Evolutionary conservation across 2,329 filamentous ascomycete genomes (phyloP).

Genomic region (Colletotrichum sidae): DNA sequence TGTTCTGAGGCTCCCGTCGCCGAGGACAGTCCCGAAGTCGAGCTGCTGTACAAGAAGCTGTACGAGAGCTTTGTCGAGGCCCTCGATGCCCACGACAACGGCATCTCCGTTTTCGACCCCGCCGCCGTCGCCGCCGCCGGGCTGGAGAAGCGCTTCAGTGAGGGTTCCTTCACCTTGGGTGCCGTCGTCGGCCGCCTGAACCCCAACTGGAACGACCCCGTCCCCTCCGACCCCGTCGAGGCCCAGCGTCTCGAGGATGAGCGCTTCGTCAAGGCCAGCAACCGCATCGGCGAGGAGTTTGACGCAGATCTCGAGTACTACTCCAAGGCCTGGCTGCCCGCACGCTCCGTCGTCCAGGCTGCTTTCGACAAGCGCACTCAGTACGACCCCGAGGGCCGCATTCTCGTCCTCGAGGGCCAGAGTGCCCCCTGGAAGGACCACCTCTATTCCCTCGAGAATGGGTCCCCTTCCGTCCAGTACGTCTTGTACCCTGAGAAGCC

Average conservation of each 20-base stretch:
- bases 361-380: slow-evolving; percentile 78
- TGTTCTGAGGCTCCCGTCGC: slow-evolving; percentile 60
- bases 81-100: slow-evolving; percentile 97
- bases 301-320: slow-evolving; percentile 83
- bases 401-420: slow-evolving; percentile 82
- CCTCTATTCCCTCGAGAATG: slow-evolving; percentile 84
- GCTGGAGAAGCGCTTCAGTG: slow-evolving; percentile 84
- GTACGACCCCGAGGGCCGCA: slow-evolving; percentile 79
- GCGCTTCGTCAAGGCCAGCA: slow-evolving; percentile 81
- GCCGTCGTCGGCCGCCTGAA: slow-evolving; percentile 86
- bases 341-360: slow-evolving; percentile 79
- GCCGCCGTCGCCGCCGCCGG: slow-evolving; percentile 75
- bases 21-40: slow-evolving; percentile 74
- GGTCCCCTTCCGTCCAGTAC: slow-evolving; percentile 75
- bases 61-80: slow-evolving; percentile 96
- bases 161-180: slow-evolving; percentile 85
- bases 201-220: slow-evolving; percentile 80
- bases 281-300: slow-evolving; percentile 91
- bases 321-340: slow-evolving; percentile 84
- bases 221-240: slow-evolving; percentile 62
- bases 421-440: slow-evolving; percentile 97
- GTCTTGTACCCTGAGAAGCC: slow-evolving; percentile 91
- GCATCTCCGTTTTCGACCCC: slow-evolving; percentile 85
- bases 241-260: slow-evolving; percentile 83
- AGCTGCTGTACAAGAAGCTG: slow-evolving; percentile 85